Evolutionary conservation across 139 green algal genomes (phyloP).

Genomic region (Eudorina sp.): DNA sequence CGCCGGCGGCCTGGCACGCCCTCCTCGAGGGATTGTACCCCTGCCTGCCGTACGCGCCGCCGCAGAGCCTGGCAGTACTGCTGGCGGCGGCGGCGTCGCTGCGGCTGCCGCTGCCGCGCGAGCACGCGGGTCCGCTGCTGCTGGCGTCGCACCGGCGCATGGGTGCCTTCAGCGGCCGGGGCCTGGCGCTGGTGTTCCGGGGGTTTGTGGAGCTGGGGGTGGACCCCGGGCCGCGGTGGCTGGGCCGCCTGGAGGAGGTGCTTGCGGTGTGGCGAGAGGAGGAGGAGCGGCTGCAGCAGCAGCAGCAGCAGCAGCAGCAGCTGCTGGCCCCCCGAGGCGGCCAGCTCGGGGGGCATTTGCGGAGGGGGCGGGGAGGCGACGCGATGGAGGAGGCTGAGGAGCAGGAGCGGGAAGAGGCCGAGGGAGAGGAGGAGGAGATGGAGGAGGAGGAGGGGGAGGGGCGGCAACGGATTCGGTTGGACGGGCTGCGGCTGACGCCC

Average conservation of each 20-base stretch:
- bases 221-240: conserved; percentile 7
- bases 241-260: not conserved
- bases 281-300: not conserved
- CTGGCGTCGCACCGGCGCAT: conserved; percentile 36
- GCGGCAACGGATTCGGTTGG: not conserved
- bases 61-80: conserved; percentile 1
- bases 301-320: not conserved
- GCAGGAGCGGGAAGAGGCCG: not conserved
- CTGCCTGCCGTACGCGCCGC: not conserved
- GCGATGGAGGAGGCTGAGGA: not conserved
- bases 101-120: conserved; percentile 27
- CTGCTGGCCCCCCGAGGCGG: not conserved
- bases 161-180: not conserved
- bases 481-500: not conserved
- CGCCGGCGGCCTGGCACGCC: not conserved
- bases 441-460: not conserved
- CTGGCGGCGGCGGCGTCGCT: conserved; percentile 19
- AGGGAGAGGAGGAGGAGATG: not conserved
- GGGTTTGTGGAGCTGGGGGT: conserved; percentile 13
- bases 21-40: conserved; percentile 13
- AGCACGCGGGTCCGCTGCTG: conserved; percentile 20
- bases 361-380: not conserved
- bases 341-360: too few relatives aligned
- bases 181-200: not conserved
- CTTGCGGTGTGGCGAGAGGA: not conserved